Evolutionary conservation across 495 filamentous ascomycete genomes (phyloP).

Genomic region (Immersiella caudata): DNA sequence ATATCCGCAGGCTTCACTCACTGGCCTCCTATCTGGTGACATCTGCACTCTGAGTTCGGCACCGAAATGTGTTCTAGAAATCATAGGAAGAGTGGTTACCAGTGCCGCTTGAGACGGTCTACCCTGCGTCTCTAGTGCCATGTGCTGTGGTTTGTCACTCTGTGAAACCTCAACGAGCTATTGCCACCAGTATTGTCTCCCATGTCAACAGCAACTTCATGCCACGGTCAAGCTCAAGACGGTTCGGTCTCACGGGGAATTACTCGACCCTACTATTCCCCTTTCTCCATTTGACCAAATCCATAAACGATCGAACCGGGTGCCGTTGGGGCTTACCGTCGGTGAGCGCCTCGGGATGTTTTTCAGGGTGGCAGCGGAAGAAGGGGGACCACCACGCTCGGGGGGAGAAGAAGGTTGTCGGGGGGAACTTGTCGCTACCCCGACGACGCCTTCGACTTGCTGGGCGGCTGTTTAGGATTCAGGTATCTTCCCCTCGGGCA

Average conservation of each 20-base stretch:
- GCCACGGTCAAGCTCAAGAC: neutral
- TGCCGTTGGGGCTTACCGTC: slow-evolving; percentile 6
- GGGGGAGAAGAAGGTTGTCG: neutral
- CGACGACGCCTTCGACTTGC: neutral
- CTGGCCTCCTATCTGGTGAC: neutral
- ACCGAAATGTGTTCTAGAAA: slow-evolving; percentile 6
- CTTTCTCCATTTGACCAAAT: neutral
- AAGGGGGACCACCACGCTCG: neutral
- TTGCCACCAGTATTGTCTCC: neutral
- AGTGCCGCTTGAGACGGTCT: neutral
- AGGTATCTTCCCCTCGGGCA: neutral
- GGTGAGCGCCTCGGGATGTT: neutral
- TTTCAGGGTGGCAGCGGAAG: neutral
- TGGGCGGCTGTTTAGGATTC: neutral
- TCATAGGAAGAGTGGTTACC: neutral
- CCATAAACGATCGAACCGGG: neutral
- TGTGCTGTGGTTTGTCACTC: neutral
- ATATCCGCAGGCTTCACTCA: neutral
- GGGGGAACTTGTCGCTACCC: slow-evolving; percentile 5
- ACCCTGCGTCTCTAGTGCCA: neutral
- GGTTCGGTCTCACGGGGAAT: slow-evolving; percentile 4
- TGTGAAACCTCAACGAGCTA: neutral
- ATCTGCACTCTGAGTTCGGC: slow-evolving; percentile 3
- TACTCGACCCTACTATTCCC: neutral
- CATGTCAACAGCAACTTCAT: neutral